Percentiles rank a stretch among this genome's conserved stretches.
These are phyloP conservation scores for Hypomontagnella submonticulosa DNA, from an alignment of 495 filamentous ascomycete species.

Conservation along the genomic window DNA sequence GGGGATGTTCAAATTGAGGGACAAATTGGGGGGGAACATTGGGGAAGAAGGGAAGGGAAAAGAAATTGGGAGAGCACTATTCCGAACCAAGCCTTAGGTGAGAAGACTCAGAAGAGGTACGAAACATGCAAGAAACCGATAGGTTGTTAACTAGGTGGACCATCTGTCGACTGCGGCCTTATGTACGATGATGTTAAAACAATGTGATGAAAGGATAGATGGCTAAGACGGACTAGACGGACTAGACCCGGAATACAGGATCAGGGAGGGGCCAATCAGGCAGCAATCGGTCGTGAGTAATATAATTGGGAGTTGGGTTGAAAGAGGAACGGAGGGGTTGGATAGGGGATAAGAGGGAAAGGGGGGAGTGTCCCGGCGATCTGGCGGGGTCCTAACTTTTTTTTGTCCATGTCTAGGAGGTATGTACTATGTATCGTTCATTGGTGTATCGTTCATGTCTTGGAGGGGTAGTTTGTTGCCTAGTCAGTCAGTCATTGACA, in stretches of 20 bases:
- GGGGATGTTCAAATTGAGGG: constrained; percentile 18
- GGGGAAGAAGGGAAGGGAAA: background rate
- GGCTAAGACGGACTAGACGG: constrained; percentile 12
- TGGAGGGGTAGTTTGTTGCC: constrained; percentile 33
- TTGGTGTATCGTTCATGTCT: background rate
- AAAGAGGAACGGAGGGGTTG: constrained; percentile 22
- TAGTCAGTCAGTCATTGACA: constrained; percentile 28
- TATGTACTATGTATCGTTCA: constrained; percentile 1
- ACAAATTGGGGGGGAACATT: constrained; percentile 10
- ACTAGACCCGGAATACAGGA: constrained; percentile 16
- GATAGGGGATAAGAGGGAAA: constrained; percentile 9
- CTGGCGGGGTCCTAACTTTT: constrained; percentile 22
- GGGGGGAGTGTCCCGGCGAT: constrained; percentile 31
- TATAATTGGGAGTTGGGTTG: constrained; percentile 35
- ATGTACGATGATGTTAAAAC: constrained; percentile 34
- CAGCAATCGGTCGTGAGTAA: constrained; percentile 41
- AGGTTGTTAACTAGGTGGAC: constrained; percentile 12
- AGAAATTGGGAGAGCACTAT: constrained; percentile 11
- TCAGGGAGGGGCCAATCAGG: constrained; percentile 44
- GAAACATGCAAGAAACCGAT: constrained; percentile 32
- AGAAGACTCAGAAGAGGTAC: constrained; percentile 33
- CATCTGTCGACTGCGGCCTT: constrained; percentile 6
- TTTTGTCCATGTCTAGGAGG: background rate
- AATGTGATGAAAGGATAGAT: constrained; percentile 36
- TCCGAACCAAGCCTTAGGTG: constrained; percentile 33